Base-by-base conservation (phyloP, 1,139 yeast genomes). In the Tardiomyces digboiensis region DNA sequence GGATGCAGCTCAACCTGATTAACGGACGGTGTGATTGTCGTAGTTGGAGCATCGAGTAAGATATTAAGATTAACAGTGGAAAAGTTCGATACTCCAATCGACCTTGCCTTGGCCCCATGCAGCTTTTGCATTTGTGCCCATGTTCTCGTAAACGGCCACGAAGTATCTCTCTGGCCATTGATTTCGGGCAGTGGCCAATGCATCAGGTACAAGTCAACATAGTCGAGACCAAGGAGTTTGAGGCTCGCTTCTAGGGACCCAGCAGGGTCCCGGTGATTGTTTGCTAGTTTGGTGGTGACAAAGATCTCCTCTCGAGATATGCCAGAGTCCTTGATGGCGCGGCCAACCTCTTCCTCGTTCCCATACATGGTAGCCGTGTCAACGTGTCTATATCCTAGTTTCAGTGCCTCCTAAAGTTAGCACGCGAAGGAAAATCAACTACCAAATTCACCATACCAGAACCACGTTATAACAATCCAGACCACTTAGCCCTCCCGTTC, bases 1-100 rank as follows among this genome's bases (percentile, higher is more conserved):
- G 94, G 91, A 61, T 84, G 94, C 29, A 81, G 65, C 65, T 85
- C 95, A 46, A 82, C 73, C 65, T 86, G 95, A 62, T 80, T 78
- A 44, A 71, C 78, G 19, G 76, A 85, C 5, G 95, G 95, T 12
- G 68, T 68, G 36, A 78, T 61, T 44, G 64, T 76, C 41, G 78
- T 62, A 36, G 70, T 72, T 41, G 75, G 72, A 44, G 75, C 72
- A 19, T 65, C 65, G 46, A 81, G 67, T 44, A 85, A 65, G 39
- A 65, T 69, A 51, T 78, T 68, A 48, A 83, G 55, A 54, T 75
- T 72, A 39, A 62, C 64, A 29, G 74, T 63, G 20, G 82, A 74
- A 62, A 76, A 82, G 68, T 86, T 86, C 39, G 89, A 82, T 38
- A 86, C 82, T 51, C 95, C 95, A 58, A 86, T 72, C 33, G 87